Evolutionary conservation across 2,329 filamentous ascomycete species (phyloP), one percentile per base, ranked within the genome.

Genomic region (Stachybotrys chlorohalonatus): DNA sequence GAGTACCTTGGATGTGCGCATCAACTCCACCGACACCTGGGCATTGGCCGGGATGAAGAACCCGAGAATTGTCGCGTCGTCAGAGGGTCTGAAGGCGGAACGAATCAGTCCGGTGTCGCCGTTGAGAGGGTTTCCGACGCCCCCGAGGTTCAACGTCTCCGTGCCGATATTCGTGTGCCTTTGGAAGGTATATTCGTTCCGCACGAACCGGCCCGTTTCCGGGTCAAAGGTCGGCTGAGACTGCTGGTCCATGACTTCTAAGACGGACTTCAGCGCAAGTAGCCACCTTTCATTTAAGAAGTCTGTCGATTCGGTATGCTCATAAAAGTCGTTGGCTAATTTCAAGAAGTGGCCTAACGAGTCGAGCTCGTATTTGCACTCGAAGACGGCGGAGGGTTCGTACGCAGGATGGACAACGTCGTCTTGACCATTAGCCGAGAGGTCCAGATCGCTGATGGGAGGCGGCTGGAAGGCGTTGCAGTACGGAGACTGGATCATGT

Each of bases 311-410:
- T 80, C 80, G 0, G 90, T 95, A 65, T 89, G 81, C 46, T 87
- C 83, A 72, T 94, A 80, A 71, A 95, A 97, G 62, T 96, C 85
- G 64, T 96, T 96, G 16, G 80, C 83, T 2, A 99, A 74, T 0
- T 88, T 84, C 6, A 99, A 79, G 69, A 99, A 99, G 66, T 95
- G 87, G 0, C 92, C 94, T 0, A 99, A 78, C 8, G 92, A 96
- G 72, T 99, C 94, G 24, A 99, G 84, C 74, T 99, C 94, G 71
- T 97, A 99, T 73, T 99, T 99, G 82, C 94, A 99, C 72, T 99
- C 94, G 60, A 96, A 99, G 4, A 99, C 94, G 51, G 85, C 82
- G 0, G 79, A 82, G 0, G 87, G 87, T 65, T 97, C 91, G 66
- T 95, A 97, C 1, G 79, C 77, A 0, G 94, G 94, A 63, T 96